Conservation (phyloP, 108 stramenopile genomes). For the Cyclotella sp. region DNA sequence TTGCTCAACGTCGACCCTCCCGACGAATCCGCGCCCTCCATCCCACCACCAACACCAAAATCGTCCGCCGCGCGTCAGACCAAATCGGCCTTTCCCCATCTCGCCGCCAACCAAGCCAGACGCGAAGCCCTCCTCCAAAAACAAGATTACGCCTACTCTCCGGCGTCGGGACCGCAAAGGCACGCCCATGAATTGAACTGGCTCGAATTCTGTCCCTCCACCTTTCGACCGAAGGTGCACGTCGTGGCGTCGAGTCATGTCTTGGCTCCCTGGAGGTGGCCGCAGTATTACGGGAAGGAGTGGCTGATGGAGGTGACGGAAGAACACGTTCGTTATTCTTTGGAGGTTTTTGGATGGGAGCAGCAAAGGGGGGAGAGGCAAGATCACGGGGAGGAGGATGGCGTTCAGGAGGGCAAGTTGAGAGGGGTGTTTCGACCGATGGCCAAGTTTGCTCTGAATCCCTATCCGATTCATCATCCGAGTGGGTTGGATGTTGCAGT, state of each 20-base stretch:
- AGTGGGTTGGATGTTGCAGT: conserved; percentile 76
- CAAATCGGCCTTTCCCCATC: conserved; percentile 48
- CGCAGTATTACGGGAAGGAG: conserved; percentile 84
- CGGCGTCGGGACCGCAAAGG: conserved; percentile 64
- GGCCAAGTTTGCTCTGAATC: conserved; percentile 80
- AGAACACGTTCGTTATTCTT: conserved; percentile 65
- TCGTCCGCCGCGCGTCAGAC: conserved; percentile 43
- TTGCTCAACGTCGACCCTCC: conserved; percentile 79
- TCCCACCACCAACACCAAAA: neutral
- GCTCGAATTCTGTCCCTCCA: conserved; percentile 81
- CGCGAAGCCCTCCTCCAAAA: conserved; percentile 53
- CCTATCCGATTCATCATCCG: conserved; percentile 85
- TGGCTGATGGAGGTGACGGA: conserved; percentile 71
- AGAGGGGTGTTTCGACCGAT: conserved; percentile 54
- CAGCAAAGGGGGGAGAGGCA: neutral
- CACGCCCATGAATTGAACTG: conserved; percentile 70
- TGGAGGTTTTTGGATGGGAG: conserved; percentile 53
- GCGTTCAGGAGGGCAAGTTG: conserved; percentile 30
- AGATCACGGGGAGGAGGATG: neutral
- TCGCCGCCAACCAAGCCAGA: conserved; percentile 13
- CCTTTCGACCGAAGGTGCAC: conserved; percentile 76
- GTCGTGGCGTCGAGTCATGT: conserved; percentile 83
- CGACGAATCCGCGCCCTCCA: neutral
- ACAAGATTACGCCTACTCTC: conserved; percentile 64
- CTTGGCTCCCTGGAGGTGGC: conserved; percentile 82